Conservation (phyloP, 2,329 filamentous ascomycete species). For the Karstenula rhodostoma region DNA sequence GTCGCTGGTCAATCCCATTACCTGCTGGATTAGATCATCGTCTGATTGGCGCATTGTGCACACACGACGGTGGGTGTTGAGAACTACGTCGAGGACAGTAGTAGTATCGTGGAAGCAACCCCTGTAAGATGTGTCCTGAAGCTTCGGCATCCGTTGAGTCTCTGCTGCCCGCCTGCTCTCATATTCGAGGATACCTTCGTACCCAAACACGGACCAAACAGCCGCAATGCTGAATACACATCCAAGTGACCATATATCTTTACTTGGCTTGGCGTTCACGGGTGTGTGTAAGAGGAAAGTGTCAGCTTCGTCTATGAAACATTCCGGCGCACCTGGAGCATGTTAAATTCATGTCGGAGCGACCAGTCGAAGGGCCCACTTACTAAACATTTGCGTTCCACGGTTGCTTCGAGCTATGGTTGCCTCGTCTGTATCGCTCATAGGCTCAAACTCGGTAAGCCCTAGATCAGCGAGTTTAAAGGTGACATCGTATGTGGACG, state of each 20-base stretch:
- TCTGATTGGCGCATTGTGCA: neutral
- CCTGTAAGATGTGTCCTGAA: conserved; percentile 19
- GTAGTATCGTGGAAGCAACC: conserved; percentile 30
- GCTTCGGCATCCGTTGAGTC: neutral
- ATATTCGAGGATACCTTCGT: conserved; percentile 16
- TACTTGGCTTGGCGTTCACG: conserved; percentile 35
- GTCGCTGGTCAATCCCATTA: conserved; percentile 7
- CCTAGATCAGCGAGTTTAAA: conserved; percentile 54
- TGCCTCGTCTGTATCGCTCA: neutral
- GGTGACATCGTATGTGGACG: conserved; percentile 17
- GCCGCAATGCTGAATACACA: conserved; percentile 32
- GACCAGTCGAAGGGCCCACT: neutral
- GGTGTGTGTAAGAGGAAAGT: conserved; percentile 8
- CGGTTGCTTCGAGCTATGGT: too few relatives aligned
- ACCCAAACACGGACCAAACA: conserved; percentile 25
- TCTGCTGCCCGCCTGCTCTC: conserved; percentile 4
- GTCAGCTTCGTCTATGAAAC: conserved; percentile 17
- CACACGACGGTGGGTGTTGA: conserved; percentile 12
- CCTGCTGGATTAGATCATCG: conserved; percentile 5
- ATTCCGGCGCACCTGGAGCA: conserved; percentile 28
- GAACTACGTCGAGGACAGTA: conserved; percentile 15
- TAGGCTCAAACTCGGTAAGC: conserved; percentile 28
- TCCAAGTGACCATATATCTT: conserved; percentile 52
- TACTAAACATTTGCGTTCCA: conserved; percentile 51
- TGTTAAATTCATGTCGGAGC: neutral